Percentiles rank a stretch among this genome's conserved stretches.
phyloP scores from a whole-genome alignment of 2,329 filamentous ascomycete genomes.

The Ophiostoma himal-ulmi region DNA sequence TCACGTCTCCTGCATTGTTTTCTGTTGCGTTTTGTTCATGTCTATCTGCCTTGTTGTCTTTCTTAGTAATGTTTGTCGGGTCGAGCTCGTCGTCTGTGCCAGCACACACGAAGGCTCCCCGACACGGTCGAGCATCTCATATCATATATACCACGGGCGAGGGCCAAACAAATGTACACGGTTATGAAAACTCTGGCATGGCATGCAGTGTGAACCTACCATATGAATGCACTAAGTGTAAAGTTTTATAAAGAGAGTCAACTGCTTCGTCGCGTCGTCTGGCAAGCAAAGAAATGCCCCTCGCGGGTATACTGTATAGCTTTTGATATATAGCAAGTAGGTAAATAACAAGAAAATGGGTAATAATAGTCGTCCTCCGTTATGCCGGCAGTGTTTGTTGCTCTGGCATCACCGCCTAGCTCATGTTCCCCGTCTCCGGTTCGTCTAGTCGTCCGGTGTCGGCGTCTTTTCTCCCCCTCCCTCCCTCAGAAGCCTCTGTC shows the following conservation, averaged over 20 bases:
- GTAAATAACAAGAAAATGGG: constrained; percentile 11
- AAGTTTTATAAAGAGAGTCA: no score
- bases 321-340: neutral
- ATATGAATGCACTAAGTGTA: neutral
- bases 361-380: neutral
- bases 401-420: neutral
- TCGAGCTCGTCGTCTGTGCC: neutral
- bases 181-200: neutral
- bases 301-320: constrained; percentile 1
- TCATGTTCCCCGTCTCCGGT: neutral
- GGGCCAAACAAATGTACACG: neutral
- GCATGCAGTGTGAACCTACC: neutral
- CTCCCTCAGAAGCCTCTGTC: neutral
- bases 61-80: neutral
- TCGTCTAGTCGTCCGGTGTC: neutral
- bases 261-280: no score
- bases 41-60: neutral
- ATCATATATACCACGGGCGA: constrained; percentile 2
- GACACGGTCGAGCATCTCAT: no score
- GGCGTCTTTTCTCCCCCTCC: neutral
- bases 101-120: neutral
- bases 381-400: neutral
- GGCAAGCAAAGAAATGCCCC: neutral
- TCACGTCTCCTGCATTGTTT: neutral
- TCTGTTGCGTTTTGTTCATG: neutral